Base-by-base conservation (phyloP, 306 rosid genomes). In the Trichosanthes truncata region DNA sequence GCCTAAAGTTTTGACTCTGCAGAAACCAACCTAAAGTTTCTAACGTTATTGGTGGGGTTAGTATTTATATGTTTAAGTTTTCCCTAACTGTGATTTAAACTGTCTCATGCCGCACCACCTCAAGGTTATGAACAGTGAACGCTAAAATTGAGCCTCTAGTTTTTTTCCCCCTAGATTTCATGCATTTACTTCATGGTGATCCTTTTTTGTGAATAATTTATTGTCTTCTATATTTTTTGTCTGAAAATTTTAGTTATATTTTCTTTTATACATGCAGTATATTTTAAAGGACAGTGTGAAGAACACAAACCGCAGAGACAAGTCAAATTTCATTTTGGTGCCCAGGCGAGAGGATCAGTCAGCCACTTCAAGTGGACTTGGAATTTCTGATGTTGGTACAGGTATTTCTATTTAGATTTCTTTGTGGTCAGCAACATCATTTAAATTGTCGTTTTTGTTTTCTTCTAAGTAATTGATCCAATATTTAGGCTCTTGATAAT, bases 201-300 rank as follows among this genome's bases (percentile, higher is more conserved):
- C 20, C 25, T 59, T 77, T 76, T n/a, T 41, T 41, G 6, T 77
- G 43, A 49, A 48, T 35, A 46, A 35, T 10, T 74, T 74, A 57
- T 15, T 18, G 46, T 48, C n/a, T 26, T 68, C 31, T 74, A 18
- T 51, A 51, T 29, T 31, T 48, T 51, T 18, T 1, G 15, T 40
- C 80, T 59, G 71, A 55, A 38, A 40, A 21, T 14, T 40, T 55
- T 41, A 36, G 48, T n/a, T 76, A 55, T 76, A 81, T 26, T 77
- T 85, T 62, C 77, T 83, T 84, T 71, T 84, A 84, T 71, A 62
- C 71, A 45, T 80, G 35, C 93, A 95, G 98, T 92, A 95, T 85
- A 91, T 95, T 75, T 89, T 87, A 82, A 95, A 93, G 90, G 94
- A 93, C 79, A 84, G 80, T 79, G 82, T 82, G 43, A 95, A 83